A percentile compares a stretch with the other conserved stretches of the same genome.
phyloP scores from a whole-genome alignment of 768 basidiomycete genomes.

The Trametes cingulata region DNA sequence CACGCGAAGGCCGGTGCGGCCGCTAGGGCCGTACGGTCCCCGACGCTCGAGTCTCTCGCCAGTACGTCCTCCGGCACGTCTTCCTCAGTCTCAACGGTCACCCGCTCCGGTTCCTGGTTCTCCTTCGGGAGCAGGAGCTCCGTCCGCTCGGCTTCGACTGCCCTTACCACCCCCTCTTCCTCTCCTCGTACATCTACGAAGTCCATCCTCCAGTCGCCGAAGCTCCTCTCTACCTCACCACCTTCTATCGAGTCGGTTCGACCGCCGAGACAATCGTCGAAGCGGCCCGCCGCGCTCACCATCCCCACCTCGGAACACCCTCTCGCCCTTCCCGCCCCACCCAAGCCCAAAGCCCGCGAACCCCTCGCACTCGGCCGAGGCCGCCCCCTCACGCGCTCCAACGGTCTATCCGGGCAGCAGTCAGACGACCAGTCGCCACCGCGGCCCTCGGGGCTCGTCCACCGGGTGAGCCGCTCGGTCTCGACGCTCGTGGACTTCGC shows the following conservation, averaged over 20 bases:
- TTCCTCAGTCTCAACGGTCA: conserved; percentile 33
- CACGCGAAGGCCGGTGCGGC: conserved; percentile 16
- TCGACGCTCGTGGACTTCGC: conserved; percentile 51
- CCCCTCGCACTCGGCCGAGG: conserved; percentile 15
- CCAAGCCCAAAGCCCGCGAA: conserved; percentile 10
- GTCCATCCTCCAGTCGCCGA: conserved; percentile 1
- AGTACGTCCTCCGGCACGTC: conserved; percentile 30
- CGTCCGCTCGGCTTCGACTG: conserved; percentile 37
- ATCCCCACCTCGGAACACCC: conserved; percentile 18
- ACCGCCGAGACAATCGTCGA: conserved; percentile 10
- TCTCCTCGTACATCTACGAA: conserved; percentile 31
- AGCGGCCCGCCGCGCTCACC: conserved; percentile 4
- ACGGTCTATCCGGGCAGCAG: not conserved
- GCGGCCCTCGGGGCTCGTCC: conserved; percentile 19
- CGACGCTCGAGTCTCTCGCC: conserved; percentile 27
- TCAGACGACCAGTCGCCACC: conserved; percentile 17
- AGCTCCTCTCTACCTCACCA: not conserved
- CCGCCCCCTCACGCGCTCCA: conserved; percentile 16
- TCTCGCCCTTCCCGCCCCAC: conserved; percentile 10
- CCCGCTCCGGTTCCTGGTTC: conserved; percentile 44
- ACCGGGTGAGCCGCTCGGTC: conserved; percentile 40
- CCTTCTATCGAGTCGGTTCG: conserved; percentile 3
- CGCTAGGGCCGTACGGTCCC: conserved; percentile 25
- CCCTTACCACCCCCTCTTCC: conserved; percentile 36
- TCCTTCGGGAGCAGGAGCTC: conserved; percentile 43